Evolutionary conservation across 805 yeast genomes (phyloP).

Genomic region (Kazachstania bromeliacearum): DNA sequence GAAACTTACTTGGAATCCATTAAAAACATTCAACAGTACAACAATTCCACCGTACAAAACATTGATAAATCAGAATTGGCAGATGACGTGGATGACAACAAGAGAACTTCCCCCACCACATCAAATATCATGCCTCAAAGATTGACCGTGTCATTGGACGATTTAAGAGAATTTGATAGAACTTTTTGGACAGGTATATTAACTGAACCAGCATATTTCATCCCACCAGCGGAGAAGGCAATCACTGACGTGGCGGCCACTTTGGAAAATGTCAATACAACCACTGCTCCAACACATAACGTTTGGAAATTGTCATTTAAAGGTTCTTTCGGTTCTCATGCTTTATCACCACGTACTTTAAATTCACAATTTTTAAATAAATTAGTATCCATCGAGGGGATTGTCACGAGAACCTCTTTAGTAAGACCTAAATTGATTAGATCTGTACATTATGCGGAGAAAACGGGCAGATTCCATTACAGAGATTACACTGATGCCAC

Average conservation of each 20-base stretch:
- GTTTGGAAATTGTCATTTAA: constrained; percentile 59
- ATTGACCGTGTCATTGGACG: constrained; percentile 72
- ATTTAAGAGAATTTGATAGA: constrained; percentile 72
- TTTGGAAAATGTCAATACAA: constrained; percentile 36
- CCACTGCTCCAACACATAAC: constrained; percentile 46
- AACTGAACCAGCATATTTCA: constrained; percentile 66
- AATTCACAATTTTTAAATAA: constrained; percentile 68
- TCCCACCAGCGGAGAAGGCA: constrained; percentile 87
- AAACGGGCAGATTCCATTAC: constrained; percentile 74
- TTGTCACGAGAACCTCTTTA: constrained; percentile 85
- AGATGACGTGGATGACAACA: constrained; percentile 22
- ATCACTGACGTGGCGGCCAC: constrained; percentile 69
- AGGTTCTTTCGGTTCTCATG: constrained; percentile 87
- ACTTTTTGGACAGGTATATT: constrained; percentile 71
- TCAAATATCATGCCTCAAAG: constrained; percentile 32
- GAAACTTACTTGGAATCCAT: constrained; percentile 38
- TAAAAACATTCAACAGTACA: constrained; percentile 60
- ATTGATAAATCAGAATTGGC: not conserved
- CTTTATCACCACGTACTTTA: constrained; percentile 80
- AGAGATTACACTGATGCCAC: constrained; percentile 91
- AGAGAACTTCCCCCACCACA: constrained; percentile 13
- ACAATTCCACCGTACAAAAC: constrained; percentile 14
- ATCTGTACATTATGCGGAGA: constrained; percentile 87
- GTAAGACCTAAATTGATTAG: constrained; percentile 87
- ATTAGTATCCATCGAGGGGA: constrained; percentile 85